Evolutionary conservation across 495 filamentous ascomycete genomes (phyloP).

Genomic region (Friedmanniomyces endolithicus): DNA sequence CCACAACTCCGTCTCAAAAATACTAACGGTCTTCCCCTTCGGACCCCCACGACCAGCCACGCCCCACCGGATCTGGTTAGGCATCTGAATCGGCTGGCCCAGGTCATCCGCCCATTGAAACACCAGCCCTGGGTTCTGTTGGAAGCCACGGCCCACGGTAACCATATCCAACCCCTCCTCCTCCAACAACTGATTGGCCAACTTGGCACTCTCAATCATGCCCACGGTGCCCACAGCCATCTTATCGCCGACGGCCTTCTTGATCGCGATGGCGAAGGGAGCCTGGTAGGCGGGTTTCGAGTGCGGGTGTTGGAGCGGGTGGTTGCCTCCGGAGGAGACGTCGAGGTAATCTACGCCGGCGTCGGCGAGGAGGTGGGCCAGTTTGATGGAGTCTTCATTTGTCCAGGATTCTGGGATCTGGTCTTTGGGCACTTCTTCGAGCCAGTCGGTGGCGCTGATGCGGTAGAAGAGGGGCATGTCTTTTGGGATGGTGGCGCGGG

Average conservation of each 20-base stretch:
- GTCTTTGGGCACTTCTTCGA: constrained; percentile 35
- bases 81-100: constrained; percentile 46
- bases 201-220: constrained; percentile 43
- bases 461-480: constrained; percentile 30
- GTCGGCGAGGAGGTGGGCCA: constrained; percentile 41
- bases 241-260: constrained; percentile 50
- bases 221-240: constrained; percentile 49
- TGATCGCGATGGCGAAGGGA: constrained; percentile 48
- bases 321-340: constrained; percentile 48
- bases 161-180: constrained; percentile 47
- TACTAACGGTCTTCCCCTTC: constrained; percentile 1
- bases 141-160: constrained; percentile 51
- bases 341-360: constrained; percentile 53
- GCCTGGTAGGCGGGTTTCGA: constrained; percentile 52
- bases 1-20: not conserved
- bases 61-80: constrained; percentile 57
- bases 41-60: not conserved
- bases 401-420: constrained; percentile 41
- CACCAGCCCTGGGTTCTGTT: constrained; percentile 56
- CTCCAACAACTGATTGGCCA: constrained; percentile 45
- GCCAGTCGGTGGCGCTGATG: constrained; percentile 30
- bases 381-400: constrained; percentile 40
- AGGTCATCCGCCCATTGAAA: constrained; percentile 60
- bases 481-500: constrained; percentile 17
- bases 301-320: constrained; percentile 47